Evolutionary conservation across 2,329 filamentous ascomycete genomes (phyloP), one percentile per base, ranked within the genome.

Genomic region (Xylariaceae sp.): DNA sequence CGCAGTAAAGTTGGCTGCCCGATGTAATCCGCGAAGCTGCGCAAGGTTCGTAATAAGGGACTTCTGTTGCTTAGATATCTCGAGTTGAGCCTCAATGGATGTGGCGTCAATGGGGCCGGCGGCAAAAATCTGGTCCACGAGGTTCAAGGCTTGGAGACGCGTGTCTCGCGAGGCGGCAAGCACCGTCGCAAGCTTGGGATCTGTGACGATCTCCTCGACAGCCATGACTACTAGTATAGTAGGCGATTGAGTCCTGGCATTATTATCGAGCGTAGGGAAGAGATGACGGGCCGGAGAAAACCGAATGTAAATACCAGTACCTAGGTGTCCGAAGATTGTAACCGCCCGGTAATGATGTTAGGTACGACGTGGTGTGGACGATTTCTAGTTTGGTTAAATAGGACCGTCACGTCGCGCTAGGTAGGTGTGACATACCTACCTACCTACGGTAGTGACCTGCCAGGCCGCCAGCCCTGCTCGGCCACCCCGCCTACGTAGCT

Each of bases 21-120:
- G 85, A 69, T 96, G 92, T 26, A 94, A 78, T 12, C 88, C 88
- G 51, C 92, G 88, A 16, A 96, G 79, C 61, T 89, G 86, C 1
- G 89, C 84, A 9, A 96, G 80, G 63, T 89, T 86, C 51, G 90
- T 86, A 62, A 87, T 83, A 2, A 97, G 81, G 1, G 84, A 76
- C 68, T 94, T 95, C 69, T 95, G 89, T 67, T 89, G 84, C 66
- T 84, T 87, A 7, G 86, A 85, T 29, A 89, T 77, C 54, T 83
- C 80, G 26, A 81, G 72, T 61, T 80, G 78, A 40, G 76, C 75
- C 32, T 80, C 75, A 19, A 74, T 68, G 7, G 75, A 71, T 19
- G 75, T 70, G 45, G 70, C 67, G 43, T 76, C 70, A 45, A 73
- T 64, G 34, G 76, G 71, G 42, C 77, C 75, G 47, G 77, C 72